Conservation (phyloP, 2,329 filamentous ascomycete genomes). For the Hypoxylon sp. region DNA sequence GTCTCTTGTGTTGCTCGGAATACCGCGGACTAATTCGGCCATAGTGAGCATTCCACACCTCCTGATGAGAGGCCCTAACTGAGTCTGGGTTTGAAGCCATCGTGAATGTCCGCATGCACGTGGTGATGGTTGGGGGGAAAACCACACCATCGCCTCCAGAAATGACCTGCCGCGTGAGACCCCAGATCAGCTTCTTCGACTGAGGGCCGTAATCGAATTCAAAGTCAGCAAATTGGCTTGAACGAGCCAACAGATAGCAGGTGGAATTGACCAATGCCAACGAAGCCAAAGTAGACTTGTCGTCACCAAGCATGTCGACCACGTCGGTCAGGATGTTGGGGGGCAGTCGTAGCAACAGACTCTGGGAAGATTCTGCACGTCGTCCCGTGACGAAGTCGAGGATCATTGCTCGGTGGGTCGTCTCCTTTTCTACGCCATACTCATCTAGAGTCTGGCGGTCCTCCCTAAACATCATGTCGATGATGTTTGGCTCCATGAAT, state of each 20-base stretch:
- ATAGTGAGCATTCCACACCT: no score
- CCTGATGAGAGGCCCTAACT: no score
- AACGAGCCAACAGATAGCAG: constrained; percentile 31
- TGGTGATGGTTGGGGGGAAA: background rate
- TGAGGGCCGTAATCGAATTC: constrained; percentile 10
- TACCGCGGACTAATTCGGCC: no score
- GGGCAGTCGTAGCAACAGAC: constrained; percentile 7
- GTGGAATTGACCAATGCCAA: constrained; percentile 24
- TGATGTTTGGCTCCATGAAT: no score
- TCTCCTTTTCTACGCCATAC: background rate
- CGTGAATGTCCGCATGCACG: constrained; percentile 5
- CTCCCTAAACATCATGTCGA: no score
- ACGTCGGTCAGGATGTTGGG: constrained; percentile 16
- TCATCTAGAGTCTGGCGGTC: background rate
- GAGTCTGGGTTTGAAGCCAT: background rate
- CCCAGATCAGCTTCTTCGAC: no score
- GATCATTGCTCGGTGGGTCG: background rate
- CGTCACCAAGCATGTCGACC: constrained; percentile 16
- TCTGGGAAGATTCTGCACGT: background rate
- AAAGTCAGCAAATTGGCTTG: constrained; percentile 26
- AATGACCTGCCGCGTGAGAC: no score
- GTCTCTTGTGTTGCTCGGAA: no score
- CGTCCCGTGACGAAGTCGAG: background rate
- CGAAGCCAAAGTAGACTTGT: constrained; percentile 12
- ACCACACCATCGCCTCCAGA: no score